Evolutionary conservation across 23 red algal genomes (phyloP).

Genomic region (Pyropia yezoensis): DNA sequence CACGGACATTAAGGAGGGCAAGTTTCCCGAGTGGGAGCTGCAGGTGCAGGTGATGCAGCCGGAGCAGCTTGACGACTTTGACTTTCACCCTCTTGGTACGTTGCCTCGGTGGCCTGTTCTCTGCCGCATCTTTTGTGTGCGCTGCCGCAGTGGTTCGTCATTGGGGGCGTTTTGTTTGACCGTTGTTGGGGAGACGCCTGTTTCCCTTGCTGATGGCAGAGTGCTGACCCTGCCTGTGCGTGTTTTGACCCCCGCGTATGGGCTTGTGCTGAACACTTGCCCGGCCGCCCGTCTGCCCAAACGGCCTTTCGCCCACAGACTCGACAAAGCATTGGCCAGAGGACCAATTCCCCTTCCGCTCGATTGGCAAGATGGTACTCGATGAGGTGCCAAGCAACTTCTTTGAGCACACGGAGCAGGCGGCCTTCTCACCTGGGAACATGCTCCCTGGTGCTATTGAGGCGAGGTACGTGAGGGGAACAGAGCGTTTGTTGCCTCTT

Average conservation of each 20-base stretch:
- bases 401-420: conserved; percentile 68
- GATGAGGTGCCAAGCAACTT: conserved; percentile 50
- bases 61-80: neutral
- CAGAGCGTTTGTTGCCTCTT: no score
- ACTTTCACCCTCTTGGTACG: no score
- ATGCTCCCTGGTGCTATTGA: conserved; percentile 28
- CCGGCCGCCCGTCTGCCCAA: no score
- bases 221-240: no score
- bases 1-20: conserved; percentile 39
- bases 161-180: no score
- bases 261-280: no score
- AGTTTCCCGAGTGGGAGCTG: conserved; percentile 68
- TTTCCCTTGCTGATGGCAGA: no score
- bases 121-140: no score
- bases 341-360: conserved; percentile 29
- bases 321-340: conserved; percentile 62
- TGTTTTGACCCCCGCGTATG: no score
- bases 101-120: no score
- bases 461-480: neutral
- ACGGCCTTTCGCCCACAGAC: conserved; percentile 17
- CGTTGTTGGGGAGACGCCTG: no score
- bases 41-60: conserved; percentile 46
- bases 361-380: conserved; percentile 55
- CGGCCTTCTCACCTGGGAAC: conserved; percentile 67
- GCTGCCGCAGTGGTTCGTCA: no score